Evolutionary conservation across 768 basidiomycete species (phyloP).

Genomic region (Pulveroboletus ravenelii): DNA sequence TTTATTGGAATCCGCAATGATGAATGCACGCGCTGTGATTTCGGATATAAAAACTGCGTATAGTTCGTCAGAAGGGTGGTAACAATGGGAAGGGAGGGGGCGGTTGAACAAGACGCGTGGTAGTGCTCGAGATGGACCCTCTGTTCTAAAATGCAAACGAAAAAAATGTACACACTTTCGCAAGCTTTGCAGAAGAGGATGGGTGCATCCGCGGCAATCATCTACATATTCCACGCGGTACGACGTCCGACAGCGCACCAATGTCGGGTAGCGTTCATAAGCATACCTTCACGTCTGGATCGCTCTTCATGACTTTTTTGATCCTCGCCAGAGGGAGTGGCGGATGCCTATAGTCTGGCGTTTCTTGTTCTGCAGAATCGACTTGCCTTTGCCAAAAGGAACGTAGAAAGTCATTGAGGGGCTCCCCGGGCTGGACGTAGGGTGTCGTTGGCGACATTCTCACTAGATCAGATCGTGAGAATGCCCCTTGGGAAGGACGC

Average conservation of each 20-base stretch:
- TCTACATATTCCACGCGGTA: conserved; percentile 42
- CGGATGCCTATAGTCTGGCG: conserved; percentile 82
- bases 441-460: conserved; percentile 42
- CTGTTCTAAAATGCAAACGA: not conserved
- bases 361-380: conserved; percentile 81
- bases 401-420: conserved; percentile 79
- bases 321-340: conserved; percentile 91
- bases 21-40: conserved; percentile 92
- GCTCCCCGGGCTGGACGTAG: conserved; percentile 78
- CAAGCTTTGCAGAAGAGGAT: conserved; percentile 97
- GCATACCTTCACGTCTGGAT: conserved; percentile 90
- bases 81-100: not conserved
- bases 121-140: not conserved
- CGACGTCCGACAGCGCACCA: not conserved
- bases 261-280: not conserved
- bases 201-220: conserved; percentile 98
- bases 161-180: conserved; percentile 68
- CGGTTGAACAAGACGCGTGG: not conserved
- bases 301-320: conserved; percentile 99
- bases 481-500: not conserved
- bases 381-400: conserved; percentile 91
- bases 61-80: not conserved
- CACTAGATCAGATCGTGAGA: conserved; percentile 20
- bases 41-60: conserved; percentile 89
- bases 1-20: conserved; percentile 93